A percentile compares a stretch with the other conserved stretches of the same genome.
Evolutionary conservation across 257 asterid species (phyloP).

Genomic region (Gynochthodes officinalis): DNA sequence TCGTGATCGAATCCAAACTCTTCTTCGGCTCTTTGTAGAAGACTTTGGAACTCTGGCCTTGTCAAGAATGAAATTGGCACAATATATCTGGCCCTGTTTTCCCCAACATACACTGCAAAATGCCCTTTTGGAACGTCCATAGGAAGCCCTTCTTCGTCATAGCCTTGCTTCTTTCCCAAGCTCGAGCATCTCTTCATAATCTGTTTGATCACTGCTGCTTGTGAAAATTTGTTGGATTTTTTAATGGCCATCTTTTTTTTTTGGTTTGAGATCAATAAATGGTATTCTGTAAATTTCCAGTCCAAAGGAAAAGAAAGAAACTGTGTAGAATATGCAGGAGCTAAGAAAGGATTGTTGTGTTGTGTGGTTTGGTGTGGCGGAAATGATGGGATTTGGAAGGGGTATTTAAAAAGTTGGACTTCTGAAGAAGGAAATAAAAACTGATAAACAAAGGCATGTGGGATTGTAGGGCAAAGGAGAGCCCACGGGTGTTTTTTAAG

Average conservation of each 20-base stretch:
- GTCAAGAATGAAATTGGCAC: slow-evolving; percentile 35
- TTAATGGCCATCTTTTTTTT: slow-evolving; percentile 33
- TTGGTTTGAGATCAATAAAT: too few species aligned
- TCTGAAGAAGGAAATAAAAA: background rate
- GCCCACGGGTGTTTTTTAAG: slow-evolving; percentile 48
- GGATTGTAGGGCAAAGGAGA: slow-evolving; percentile 47
- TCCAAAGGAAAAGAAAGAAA: too few species aligned
- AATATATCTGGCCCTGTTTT: slow-evolving; percentile 30
- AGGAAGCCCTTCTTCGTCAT: slow-evolving; percentile 35
- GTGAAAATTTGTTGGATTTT: slow-evolving; percentile 38
- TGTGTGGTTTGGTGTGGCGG: slow-evolving; percentile 27
- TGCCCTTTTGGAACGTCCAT: slow-evolving; percentile 39
- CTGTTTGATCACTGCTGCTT: slow-evolving; percentile 38
- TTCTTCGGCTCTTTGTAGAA: slow-evolving; percentile 34
- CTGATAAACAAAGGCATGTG: slow-evolving; percentile 41
- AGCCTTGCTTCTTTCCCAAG: slow-evolving; percentile 36
- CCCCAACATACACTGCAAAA: slow-evolving; percentile 39
- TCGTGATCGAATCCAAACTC: slow-evolving; percentile 39
- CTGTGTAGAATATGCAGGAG: too few species aligned
- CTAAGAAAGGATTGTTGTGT: background rate
- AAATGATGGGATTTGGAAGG: slow-evolving; percentile 23
- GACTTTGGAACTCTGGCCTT: slow-evolving; percentile 29
- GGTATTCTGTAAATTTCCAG: too few species aligned
- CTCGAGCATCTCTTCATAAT: slow-evolving; percentile 48
- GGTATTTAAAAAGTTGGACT: slow-evolving; percentile 19